A percentile compares a stretch with the other conserved stretches of the same genome.
Evolutionary conservation across 768 basidiomycete genomes (phyloP).

Genomic region (Chiua virens): DNA sequence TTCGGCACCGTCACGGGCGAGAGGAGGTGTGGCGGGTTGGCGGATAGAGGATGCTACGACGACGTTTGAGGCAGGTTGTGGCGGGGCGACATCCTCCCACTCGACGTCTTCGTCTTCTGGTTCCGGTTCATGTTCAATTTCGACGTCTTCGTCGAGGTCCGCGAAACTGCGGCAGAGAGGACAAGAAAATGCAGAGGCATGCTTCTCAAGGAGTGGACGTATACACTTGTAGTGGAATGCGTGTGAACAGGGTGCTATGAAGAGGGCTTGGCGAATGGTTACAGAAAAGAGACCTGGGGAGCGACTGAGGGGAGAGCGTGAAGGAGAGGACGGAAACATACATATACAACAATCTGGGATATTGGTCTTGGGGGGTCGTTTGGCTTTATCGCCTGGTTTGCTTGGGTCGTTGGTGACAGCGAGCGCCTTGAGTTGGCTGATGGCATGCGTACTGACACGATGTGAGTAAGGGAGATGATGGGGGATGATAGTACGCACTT

Average conservation of each 20-base stretch:
- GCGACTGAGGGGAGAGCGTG: slow-evolving; percentile 1
- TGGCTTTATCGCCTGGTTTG: slow-evolving; percentile 23
- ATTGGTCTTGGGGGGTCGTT: slow-evolving; percentile 35
- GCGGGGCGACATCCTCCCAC: slow-evolving; percentile 17
- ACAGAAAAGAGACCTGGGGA: slow-evolving; percentile 72
- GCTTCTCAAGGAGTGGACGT: slow-evolving; percentile 81
- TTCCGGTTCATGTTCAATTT: slow-evolving; percentile 50
- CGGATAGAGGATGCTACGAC: slow-evolving; percentile 4
- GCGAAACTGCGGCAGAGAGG: slow-evolving; percentile 95
- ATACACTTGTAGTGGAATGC: slow-evolving; percentile 98
- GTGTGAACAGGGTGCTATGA: slow-evolving; percentile 97
- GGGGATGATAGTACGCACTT: slow-evolving; percentile 40
- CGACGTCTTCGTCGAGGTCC: slow-evolving; percentile 94
- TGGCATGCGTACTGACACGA: slow-evolving; percentile 56
- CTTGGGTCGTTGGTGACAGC: slow-evolving; percentile 39
- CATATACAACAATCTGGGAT: slow-evolving; percentile 95
- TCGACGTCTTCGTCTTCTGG: slow-evolving; percentile 30
- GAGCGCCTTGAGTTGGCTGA: slow-evolving; percentile 80
- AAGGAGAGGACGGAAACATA: slow-evolving; percentile 36
- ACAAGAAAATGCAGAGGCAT: slow-evolving; percentile 92
- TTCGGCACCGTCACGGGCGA: slow-evolving; percentile 32
- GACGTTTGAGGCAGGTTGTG: neutral
- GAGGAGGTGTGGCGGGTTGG: slow-evolving; percentile 21
- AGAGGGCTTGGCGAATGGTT: slow-evolving; percentile 91
- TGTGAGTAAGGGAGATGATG: neutral